Base-by-base conservation (phyloP, 2,329 filamentous ascomycete species). In the Biscogniauxia sp. region DNA sequence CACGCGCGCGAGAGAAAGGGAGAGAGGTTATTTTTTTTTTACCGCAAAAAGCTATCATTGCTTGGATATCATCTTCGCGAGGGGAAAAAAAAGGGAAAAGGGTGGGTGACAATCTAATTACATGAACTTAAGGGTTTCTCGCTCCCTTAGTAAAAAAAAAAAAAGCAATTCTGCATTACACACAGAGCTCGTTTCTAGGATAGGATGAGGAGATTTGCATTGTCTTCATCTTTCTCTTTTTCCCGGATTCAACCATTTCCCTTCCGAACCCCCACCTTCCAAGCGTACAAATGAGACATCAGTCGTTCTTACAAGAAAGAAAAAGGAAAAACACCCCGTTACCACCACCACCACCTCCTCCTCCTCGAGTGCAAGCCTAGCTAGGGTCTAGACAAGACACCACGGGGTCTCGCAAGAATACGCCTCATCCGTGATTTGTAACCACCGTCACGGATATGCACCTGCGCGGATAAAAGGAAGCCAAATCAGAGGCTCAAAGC, bases 361-460 rank as follows among this genome's bases (percentile, higher is more conserved):
- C 15, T 45, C 37, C 7, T 45, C 37, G 37, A 45, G 13, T 45
- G 37, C 37, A 45, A 45, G 37, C 37, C 37, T 45, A 45, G 37
- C 15, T 45, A 45, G 5, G 37, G 6, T 53, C 55, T 62, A 56
- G 50, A 55, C 3, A 32, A 60, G 54, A 63, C 58, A 58, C 64
- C 67, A 62, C 65, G 67, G 28, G 65, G 68, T 70, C 63, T 26
- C 17, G 51, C 51, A 52, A 52, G 6, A 52, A 52, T 52, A 26
- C 19, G 51, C 51, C 51, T 54, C 37, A 45, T n/a, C 15, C 37
- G 17, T n/a, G 37, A 45, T 45, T 45, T 45, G 37, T 56, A 11
- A 45, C 37, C 37, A 56, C 59, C 54, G 20, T 28, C 63, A 67
- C 68, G 68, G 67, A 67, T 68, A 74, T 73, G 71, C 70, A 69